These are phyloP conservation scores for Gaeumannomyces sp. DNA, from an alignment of 2,329 filamentous ascomycete species.

Conservation along the genomic window DNA sequence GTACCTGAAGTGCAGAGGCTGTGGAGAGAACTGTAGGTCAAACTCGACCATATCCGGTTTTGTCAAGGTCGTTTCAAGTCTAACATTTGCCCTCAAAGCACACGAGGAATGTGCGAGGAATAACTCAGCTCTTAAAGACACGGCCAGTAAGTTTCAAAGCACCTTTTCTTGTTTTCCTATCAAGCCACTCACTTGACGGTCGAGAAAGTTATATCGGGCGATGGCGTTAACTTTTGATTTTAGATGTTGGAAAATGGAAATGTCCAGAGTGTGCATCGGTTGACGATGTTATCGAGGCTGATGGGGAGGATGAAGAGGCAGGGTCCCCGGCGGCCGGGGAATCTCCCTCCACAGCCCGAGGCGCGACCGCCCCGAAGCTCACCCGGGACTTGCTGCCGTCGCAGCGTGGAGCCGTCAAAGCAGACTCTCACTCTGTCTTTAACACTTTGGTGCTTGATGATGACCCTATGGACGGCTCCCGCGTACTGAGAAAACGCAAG, in stretches of 20 bases:
- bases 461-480: slow-evolving; percentile 68
- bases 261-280: slow-evolving; percentile 42
- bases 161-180: neutral
- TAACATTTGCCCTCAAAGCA: slow-evolving; percentile 53
- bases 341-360: slow-evolving; percentile 35
- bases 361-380: slow-evolving; percentile 58
- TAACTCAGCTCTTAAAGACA: slow-evolving; percentile 54
- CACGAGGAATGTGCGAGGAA: slow-evolving; percentile 85
- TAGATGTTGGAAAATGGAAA: slow-evolving; percentile 41
- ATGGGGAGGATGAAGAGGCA: slow-evolving; percentile 22
- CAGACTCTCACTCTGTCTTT: slow-evolving; percentile 72
- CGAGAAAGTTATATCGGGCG: neutral
- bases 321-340: slow-evolving; percentile 11
- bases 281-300: slow-evolving; percentile 22
- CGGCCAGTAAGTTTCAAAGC: slow-evolving; percentile 50
- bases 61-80: slow-evolving; percentile 14
- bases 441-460: slow-evolving; percentile 66
- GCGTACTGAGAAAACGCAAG: slow-evolving; percentile 77
- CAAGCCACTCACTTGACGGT: neutral
- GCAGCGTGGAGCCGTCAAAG: slow-evolving; percentile 55
- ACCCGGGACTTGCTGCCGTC: slow-evolving; percentile 67
- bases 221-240: slow-evolving; percentile 19
- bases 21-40: slow-evolving; percentile 74
- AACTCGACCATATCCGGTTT: neutral
- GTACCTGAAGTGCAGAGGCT: slow-evolving; percentile 69